Percentiles rank a stretch among this genome's conserved stretches.
These are phyloP conservation scores for Aspergillus calidoustus DNA, from an alignment of 2,329 filamentous ascomycete species.

Conservation along the genomic window DNA sequence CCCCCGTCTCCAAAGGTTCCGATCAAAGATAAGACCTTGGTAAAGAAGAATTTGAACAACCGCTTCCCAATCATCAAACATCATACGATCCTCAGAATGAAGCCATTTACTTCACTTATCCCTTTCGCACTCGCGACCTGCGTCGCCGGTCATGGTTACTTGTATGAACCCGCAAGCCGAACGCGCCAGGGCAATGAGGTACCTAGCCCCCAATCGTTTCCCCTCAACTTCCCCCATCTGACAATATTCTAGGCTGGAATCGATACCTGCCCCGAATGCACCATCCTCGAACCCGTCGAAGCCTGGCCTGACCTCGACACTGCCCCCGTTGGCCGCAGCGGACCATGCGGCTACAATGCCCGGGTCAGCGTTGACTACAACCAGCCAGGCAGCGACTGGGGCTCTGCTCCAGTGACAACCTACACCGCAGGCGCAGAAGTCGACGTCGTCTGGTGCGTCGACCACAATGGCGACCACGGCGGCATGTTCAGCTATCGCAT, in stretches of 20 bases:
- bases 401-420: slow-evolving; percentile 47
- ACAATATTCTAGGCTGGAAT: slow-evolving; percentile 21
- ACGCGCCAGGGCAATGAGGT: slow-evolving; percentile 11
- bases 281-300: slow-evolving; percentile 58
- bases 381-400: slow-evolving; percentile 52
- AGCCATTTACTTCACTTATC: background rate
- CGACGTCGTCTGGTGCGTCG: slow-evolving; percentile 61
- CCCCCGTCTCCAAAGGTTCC: no score
- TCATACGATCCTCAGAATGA: background rate
- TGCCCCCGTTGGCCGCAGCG: slow-evolving; percentile 54
- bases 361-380: slow-evolving; percentile 61
- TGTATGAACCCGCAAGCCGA: slow-evolving; percentile 8
- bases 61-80: background rate
- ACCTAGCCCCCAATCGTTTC: background rate
- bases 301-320: slow-evolving; percentile 56
- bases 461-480: slow-evolving; percentile 61
- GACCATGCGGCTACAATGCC: slow-evolving; percentile 60
- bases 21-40: no score
- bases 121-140: background rate
- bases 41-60: no score
- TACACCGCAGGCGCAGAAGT: slow-evolving; percentile 54
- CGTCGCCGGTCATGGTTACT: slow-evolving; percentile 4
- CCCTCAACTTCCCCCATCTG: background rate
- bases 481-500: slow-evolving; percentile 62
- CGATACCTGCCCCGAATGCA: slow-evolving; percentile 60